These are phyloP conservation scores for Paxillus ammoniavirescens DNA, from an alignment of 768 basidiomycete species.

Conservation along the genomic window DNA sequence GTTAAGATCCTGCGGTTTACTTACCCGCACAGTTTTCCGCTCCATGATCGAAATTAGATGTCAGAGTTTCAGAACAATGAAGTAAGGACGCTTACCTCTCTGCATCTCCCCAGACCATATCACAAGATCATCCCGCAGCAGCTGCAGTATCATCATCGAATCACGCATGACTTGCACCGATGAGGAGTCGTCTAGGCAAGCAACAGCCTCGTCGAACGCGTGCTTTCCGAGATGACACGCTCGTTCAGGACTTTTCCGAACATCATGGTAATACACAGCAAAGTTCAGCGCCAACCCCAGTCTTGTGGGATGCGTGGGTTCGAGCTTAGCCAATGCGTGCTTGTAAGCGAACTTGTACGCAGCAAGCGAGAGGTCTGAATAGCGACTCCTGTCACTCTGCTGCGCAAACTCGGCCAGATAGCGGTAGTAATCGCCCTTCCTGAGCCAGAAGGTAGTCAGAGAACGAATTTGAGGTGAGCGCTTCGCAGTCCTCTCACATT, in stretches of 20 bases:
- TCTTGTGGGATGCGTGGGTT: conserved; percentile 80
- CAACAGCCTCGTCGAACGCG: conserved; percentile 88
- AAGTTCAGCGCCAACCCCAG: conserved; percentile 89
- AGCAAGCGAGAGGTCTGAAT: conserved; percentile 74
- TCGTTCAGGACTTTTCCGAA: conserved; percentile 78
- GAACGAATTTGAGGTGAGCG: conserved; percentile 1
- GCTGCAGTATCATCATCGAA: conserved; percentile 80
- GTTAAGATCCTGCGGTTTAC: conserved; percentile 6
- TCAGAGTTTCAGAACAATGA: conserved; percentile 10
- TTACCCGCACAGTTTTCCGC: conserved; percentile 20
- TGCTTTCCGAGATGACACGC: conserved; percentile 90
- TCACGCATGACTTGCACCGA: conserved; percentile 51
- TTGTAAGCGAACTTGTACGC: conserved; percentile 86
- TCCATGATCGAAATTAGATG: conserved; percentile 11
- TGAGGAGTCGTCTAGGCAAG: conserved; percentile 51
- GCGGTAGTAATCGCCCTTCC: conserved; percentile 90
- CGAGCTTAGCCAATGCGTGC: conserved; percentile 73
- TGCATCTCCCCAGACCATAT: conserved; percentile 82
- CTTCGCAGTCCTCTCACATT: conserved; percentile 50
- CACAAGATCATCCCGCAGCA: conserved; percentile 81
- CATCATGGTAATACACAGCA: conserved; percentile 91
- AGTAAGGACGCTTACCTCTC: conserved; percentile 29
- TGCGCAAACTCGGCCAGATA: conserved; percentile 87
- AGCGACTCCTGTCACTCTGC: conserved; percentile 63
- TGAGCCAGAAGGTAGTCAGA: conserved; percentile 24